Percentiles rank a stretch among this genome's conserved stretches.
Conservation (phyloP, 2,329 filamentous ascomycete species). For the Apiospora phragmitis region DNA sequence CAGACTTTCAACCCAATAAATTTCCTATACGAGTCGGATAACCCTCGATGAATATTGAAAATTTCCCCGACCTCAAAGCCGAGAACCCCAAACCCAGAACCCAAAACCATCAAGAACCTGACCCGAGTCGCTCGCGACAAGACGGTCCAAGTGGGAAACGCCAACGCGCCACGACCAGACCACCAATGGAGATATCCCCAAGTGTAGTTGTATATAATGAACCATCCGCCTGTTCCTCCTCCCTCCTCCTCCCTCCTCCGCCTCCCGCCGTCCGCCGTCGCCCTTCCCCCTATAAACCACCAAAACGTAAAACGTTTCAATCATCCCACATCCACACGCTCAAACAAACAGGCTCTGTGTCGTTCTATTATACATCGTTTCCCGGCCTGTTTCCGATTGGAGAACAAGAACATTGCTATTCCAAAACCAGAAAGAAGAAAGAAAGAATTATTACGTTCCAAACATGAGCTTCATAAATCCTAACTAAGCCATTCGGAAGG, state of each 20-base stretch:
- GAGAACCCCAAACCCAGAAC: neutral
- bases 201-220: neutral
- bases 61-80: neutral
- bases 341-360: neutral
- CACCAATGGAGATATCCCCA: neutral
- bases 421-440: neutral
- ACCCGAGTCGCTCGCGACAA: constrained; percentile 7
- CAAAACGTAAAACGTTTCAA: neutral
- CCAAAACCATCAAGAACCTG: neutral
- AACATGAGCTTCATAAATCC: constrained; percentile 12
- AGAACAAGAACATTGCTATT: neutral
- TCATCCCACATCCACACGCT: neutral
- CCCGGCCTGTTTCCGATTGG: constrained; percentile 2
- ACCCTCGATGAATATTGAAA: neutral
- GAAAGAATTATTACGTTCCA: constrained; percentile 7
- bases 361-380: constrained; percentile 5
- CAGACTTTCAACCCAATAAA: constrained; percentile 5
- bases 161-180: constrained; percentile 8
- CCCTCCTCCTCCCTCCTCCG: neutral
- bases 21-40: constrained; percentile 4
- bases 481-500: neutral
- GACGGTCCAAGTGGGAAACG: constrained; percentile 7
- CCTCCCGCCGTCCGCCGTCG: neutral
- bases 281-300: neutral
- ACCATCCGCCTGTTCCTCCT: neutral